These are phyloP conservation scores for Lactarius sanguifluus DNA, from an alignment of 768 basidiomycete genomes.

Conservation along the genomic window DNA sequence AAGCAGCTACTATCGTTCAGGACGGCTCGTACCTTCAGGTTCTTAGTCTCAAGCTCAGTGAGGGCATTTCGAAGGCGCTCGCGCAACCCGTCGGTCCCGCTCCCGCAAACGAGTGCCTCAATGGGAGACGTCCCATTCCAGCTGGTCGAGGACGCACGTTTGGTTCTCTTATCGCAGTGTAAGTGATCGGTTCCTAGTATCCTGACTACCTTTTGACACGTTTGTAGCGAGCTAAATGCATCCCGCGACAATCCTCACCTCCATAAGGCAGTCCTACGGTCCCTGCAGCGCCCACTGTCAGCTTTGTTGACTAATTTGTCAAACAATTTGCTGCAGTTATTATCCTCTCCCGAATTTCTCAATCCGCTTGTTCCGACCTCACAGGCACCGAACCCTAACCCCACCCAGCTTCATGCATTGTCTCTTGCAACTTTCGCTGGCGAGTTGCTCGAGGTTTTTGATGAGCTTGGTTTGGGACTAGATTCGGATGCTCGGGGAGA, in stretches of 20 bases:
- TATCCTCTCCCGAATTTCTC: conserved; percentile 64
- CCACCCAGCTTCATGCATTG: conserved; percentile 70
- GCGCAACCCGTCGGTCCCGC: conserved; percentile 60
- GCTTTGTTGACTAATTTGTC: conserved; percentile 72
- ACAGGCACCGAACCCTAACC: conserved; percentile 54
- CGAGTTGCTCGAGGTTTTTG: conserved; percentile 70
- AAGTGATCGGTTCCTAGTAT: conserved; percentile 36
- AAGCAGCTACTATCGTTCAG: conserved; percentile 53
- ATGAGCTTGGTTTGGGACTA: conserved; percentile 60
- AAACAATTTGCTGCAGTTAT: conserved; percentile 59
- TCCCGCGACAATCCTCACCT: conserved; percentile 63
- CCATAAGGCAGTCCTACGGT: conserved; percentile 66
- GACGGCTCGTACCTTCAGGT: conserved; percentile 81
- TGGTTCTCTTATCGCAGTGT: conserved; percentile 71
- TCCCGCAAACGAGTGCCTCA: conserved; percentile 50
- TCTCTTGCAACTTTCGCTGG: conserved; percentile 68
- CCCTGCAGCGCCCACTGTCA: conserved; percentile 73
- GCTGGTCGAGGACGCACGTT: conserved; percentile 65
- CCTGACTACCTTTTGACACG: conserved; percentile 8
- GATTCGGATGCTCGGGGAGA: conserved; percentile 65
- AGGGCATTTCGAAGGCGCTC: conserved; percentile 76
- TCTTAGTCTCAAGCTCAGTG: conserved; percentile 73
- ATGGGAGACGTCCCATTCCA: conserved; percentile 73
- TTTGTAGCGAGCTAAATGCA: conserved; percentile 65
- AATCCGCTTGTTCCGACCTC: conserved; percentile 49